Conservation (phyloP, 2,329 filamentous ascomycete genomes). For the Clarireedia monteithiana region DNA sequence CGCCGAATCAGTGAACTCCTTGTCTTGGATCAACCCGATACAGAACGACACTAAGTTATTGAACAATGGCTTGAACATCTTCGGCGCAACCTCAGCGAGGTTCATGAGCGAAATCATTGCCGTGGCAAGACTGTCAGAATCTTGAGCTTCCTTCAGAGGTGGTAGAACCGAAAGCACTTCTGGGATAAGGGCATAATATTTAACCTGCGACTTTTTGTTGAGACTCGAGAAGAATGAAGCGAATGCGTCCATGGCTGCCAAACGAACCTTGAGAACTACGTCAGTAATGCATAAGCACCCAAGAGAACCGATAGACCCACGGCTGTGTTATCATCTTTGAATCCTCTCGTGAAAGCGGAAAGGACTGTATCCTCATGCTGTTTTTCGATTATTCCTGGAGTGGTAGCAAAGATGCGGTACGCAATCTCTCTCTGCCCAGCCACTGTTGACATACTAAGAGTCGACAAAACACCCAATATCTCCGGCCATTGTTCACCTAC, state of each 20-base stretch:
- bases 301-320: slow-evolving; percentile 39
- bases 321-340: slow-evolving; percentile 77
- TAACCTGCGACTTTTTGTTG: slow-evolving; percentile 76
- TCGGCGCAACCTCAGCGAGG: slow-evolving; percentile 84
- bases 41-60: slow-evolving; percentile 87
- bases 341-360: slow-evolving; percentile 81
- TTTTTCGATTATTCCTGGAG: slow-evolving; percentile 90
- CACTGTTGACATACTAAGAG: slow-evolving; percentile 80
- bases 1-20: slow-evolving; percentile 82
- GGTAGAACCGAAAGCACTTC: slow-evolving; percentile 92
- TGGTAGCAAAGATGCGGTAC: slow-evolving; percentile 91
- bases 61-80: slow-evolving; percentile 97
- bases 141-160: slow-evolving; percentile 83
- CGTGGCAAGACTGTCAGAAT: slow-evolving; percentile 86
- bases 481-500: slow-evolving; percentile 83
- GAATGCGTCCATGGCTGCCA: slow-evolving; percentile 95
- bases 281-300: slow-evolving; percentile 2
- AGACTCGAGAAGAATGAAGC: slow-evolving; percentile 91
- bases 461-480: slow-evolving; percentile 76
- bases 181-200: slow-evolving; percentile 80
- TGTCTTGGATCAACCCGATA: slow-evolving; percentile 89
- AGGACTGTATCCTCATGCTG: slow-evolving; percentile 90
- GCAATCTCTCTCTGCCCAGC: slow-evolving; percentile 82
- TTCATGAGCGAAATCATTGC: slow-evolving; percentile 89
- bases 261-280: slow-evolving; percentile 57